These are phyloP conservation scores for Wickerhamiella kurtzmanii DNA, from an alignment of 805 yeast species.

Conservation along the genomic window DNA sequence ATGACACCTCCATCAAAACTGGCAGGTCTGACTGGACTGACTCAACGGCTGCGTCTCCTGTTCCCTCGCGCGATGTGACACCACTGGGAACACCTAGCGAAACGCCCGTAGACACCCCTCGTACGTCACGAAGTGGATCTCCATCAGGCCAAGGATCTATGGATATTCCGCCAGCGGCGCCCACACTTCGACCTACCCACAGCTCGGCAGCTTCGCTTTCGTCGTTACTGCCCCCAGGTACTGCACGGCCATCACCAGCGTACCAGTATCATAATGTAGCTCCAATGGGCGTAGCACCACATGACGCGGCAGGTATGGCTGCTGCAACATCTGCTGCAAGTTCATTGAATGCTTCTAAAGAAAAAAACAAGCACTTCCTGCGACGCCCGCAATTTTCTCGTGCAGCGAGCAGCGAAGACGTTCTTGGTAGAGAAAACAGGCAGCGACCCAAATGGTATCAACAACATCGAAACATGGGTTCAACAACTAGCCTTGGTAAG, in stretches of 20 bases:
- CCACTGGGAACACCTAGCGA: neutral
- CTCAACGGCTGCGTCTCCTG: neutral
- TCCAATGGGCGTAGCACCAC: neutral
- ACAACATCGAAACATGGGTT: conserved; percentile 14
- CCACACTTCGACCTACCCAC: neutral
- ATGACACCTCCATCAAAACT: conserved; percentile 1
- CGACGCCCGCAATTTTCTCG: conserved; percentile 16
- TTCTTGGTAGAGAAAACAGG: conserved; percentile 10
- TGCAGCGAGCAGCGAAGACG: conserved; percentile 16
- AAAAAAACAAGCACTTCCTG: neutral
- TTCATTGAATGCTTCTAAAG: too few relatives aligned
- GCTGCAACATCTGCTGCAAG: neutral
- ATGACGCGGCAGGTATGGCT: neutral
- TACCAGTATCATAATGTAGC: neutral
- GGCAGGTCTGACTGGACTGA: neutral
- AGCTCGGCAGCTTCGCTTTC: neutral
- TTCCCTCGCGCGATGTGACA: neutral
- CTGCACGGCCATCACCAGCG: neutral
- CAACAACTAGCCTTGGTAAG: conserved; percentile 16
- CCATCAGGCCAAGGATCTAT: neutral
- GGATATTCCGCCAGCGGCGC: neutral
- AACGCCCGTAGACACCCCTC: conserved; percentile 4
- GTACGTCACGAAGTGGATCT: neutral
- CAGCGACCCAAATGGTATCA: conserved; percentile 23
- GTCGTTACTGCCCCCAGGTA: neutral